Conservation (phyloP, 2,329 filamentous ascomycete genomes). For the Myriosclerotinia curreyana region DNA sequence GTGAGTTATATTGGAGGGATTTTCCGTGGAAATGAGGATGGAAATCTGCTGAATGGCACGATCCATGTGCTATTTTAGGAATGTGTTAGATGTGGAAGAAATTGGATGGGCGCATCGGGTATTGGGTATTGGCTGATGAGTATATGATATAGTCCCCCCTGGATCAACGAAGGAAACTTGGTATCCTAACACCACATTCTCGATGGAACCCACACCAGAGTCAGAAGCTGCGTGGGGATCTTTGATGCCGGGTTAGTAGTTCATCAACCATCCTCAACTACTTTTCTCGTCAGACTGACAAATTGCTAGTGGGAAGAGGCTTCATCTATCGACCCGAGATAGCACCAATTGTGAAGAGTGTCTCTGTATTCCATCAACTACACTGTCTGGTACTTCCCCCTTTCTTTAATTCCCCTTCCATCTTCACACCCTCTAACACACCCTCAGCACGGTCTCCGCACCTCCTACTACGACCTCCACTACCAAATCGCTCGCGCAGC, state of each 20-base stretch:
- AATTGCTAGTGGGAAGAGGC: slow-evolving; percentile 3
- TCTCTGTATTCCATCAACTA: slow-evolving; percentile 27
- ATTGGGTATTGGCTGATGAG: neutral
- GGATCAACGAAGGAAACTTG: slow-evolving; percentile 19
- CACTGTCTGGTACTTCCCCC: slow-evolving; percentile 24
- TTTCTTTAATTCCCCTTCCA: neutral
- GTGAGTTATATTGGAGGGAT: neutral
- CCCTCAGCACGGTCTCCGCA: slow-evolving; percentile 11
- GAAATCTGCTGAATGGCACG: neutral
- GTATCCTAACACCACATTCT: slow-evolving; percentile 21
- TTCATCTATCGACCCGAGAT: slow-evolving; percentile 16
- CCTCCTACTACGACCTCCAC: slow-evolving; percentile 6
- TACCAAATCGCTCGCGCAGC: slow-evolving; percentile 2
- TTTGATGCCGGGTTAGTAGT: slow-evolving; percentile 17
- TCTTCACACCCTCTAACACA: too few relatives aligned
- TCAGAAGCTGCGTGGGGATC: slow-evolving; percentile 21
- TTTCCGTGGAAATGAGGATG: neutral
- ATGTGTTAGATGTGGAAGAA: neutral
- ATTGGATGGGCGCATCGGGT: too few relatives aligned
- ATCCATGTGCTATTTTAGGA: neutral
- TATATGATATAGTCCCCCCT: neutral
- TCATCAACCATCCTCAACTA: too few relatives aligned
- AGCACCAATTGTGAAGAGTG: slow-evolving; percentile 2
- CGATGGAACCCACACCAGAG: slow-evolving; percentile 11
- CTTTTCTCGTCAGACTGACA: neutral